These are phyloP conservation scores for Ciborinia camelliae DNA, from an alignment of 2,329 filamentous ascomycete species.

Conservation along the genomic window DNA sequence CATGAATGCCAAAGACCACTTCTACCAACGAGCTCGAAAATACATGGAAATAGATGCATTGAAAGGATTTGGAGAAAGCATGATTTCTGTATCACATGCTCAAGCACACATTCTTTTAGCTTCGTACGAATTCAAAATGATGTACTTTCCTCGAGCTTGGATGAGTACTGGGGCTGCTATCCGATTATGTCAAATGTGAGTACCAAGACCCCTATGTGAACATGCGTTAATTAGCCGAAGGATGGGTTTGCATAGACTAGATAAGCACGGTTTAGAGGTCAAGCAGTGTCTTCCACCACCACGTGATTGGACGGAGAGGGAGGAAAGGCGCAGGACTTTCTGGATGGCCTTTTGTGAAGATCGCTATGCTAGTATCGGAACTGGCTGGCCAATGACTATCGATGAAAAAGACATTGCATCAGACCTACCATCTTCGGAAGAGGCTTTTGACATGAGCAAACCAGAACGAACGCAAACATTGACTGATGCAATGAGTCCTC, in stretches of 20 bases:
- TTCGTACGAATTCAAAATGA: slow-evolving; percentile 92
- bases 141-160: slow-evolving; percentile 97
- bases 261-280: slow-evolving; percentile 78
- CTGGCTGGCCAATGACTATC: slow-evolving; percentile 93
- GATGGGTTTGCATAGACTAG: slow-evolving; percentile 87
- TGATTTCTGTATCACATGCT: slow-evolving; percentile 80
- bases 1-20: slow-evolving; percentile 73
- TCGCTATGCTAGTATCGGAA: slow-evolving; percentile 91
- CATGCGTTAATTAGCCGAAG: slow-evolving; percentile 51
- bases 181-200: slow-evolving; percentile 79
- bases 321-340: slow-evolving; percentile 87
- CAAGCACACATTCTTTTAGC: slow-evolving; percentile 80
- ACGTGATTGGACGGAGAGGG: slow-evolving; percentile 88
- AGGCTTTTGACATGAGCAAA: slow-evolving; percentile 77
- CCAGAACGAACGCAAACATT: slow-evolving; percentile 70
- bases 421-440: slow-evolving; percentile 77
- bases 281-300: slow-evolving; percentile 87
- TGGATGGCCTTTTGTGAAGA: slow-evolving; percentile 93
- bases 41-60: slow-evolving; percentile 88
- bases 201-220: slow-evolving; percentile 12
- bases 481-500: slow-evolving; percentile 63
- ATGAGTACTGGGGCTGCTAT: slow-evolving; percentile 80
- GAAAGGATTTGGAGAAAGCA: slow-evolving; percentile 85
- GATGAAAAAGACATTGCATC: slow-evolving; percentile 91
- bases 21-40: slow-evolving; percentile 85